Base-by-base conservation (phyloP, 176 grass and related monocot genomes). In the Cenchrus fungigraminus region DNA sequence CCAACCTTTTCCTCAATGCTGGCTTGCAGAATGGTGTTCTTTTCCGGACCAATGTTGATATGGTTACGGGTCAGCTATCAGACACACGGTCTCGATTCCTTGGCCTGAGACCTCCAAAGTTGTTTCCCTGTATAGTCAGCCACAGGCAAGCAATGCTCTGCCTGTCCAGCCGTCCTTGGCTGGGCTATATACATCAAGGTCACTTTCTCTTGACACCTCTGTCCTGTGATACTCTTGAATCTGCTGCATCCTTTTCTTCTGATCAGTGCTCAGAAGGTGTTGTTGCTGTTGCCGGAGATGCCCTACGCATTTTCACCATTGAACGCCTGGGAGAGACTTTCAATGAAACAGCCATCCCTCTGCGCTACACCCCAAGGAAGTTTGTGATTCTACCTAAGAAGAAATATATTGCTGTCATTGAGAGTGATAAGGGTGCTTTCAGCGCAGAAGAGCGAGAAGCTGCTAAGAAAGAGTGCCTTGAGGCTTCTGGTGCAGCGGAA, bases 201-300 rank as follows among this genome's bases (percentile, higher is more conserved):
- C 96, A 95, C 74, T 98, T 98, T 73, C 94, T 98, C 78, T 75
- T 98, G 54, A 98, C 96, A 68, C 96, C 96, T 58, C 65, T 98
- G 44, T 98, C 96, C 19, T 98, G 94, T 1, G 96, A 98, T 61
- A 95, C 93, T 13, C 93, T 98, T 12, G 96, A 98, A 86, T 98
- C 94, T 88, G 96, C 96, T 14, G 91, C 93, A 3, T 94, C 93
- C 0, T 98, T 98, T 84, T 90, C 96, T 88, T 98, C 93, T 45
- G 96, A 98, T 87, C 93, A 98, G 86, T 98, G 96, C 76, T 92
- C 93, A 22, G 96, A 95, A 90, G 96, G 96, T 85, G 93, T 98
- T 87, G 96, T 98, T 75, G 93, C 96, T 58, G 96, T 98, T 76
- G 96, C 96, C 43, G 91, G 90, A 79, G 96, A 94, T 80, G 93